Base-by-base conservation (phyloP, 768 basidiomycete genomes). In the Xanthoconium stramineum region DNA sequence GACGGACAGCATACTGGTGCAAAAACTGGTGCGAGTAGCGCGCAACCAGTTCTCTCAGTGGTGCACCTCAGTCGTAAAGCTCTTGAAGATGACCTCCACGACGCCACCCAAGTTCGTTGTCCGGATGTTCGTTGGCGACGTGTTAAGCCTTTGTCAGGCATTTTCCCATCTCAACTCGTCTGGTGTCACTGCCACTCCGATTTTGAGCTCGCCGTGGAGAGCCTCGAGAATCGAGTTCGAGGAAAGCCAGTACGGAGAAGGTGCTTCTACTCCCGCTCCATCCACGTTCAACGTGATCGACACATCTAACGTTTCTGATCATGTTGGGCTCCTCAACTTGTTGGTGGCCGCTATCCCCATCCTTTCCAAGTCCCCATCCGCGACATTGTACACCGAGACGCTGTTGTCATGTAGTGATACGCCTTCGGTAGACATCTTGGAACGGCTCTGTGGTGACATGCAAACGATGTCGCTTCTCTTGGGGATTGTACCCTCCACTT, bases 201-300 rank as follows among this genome's bases (percentile, higher is more conserved):
- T 71, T 30, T 29, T 33, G 46, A 48, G 24, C 35, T 61, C 62
- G 10, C 65, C 64, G 1, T 74, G 72, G 72, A 67, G 48, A 35
- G 39, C 37, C 5, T 54, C 64, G 10, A 61, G 38, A 11, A 67
- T 72, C 47, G 50, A 56, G 9, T 58, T 72, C 17, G 64, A 69
- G 1, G 58, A 55, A 19, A 46, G 20, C 2, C 56, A 63, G n/a
- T 72, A 72, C 36, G 58, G 59, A 17, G 20, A 53, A 40, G 43
- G 28, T 2, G 51, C 53, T 19, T n/a, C 48, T 15, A 42, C 50
- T 30, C 61, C 60, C 0, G 72, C 72, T 9, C 70, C 70, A 11
- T 61, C 63, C 9, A 53, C 29, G 15, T 74, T 72, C 53, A 65
- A 74, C 28, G 69, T 74, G 39, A 72, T 72, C 37, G 61, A 72